Evolutionary conservation across 2,329 filamentous ascomycete species (phyloP).

Genomic region (Bipolaris sorokiniana): DNA sequence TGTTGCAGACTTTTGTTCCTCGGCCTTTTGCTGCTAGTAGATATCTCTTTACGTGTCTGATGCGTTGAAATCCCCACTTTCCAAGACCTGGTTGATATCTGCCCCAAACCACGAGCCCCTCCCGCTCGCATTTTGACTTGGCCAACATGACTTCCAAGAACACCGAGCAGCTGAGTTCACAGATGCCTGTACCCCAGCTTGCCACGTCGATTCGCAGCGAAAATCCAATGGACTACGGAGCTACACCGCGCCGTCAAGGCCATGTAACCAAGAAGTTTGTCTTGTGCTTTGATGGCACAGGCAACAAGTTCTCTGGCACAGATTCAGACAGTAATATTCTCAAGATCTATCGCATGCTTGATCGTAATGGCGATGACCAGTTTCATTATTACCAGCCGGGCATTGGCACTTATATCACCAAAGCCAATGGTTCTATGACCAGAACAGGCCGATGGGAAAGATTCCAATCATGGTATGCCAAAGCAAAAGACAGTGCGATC

Average conservation of each 20-base stretch:
- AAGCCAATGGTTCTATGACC: conserved; percentile 55
- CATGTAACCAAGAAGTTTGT: conserved; percentile 64
- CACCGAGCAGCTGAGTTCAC: conserved; percentile 9
- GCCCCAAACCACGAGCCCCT: neutral
- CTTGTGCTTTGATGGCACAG: conserved; percentile 54
- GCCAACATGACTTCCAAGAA: conserved; percentile 12
- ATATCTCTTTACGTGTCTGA: conserved; percentile 6
- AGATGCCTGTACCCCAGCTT: conserved; percentile 14
- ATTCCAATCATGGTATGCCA: conserved; percentile 70
- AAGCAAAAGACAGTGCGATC: conserved; percentile 79
- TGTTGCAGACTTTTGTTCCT: neutral
- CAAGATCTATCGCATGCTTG: conserved; percentile 73
- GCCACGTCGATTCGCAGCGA: conserved; percentile 8
- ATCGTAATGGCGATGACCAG: conserved; percentile 67
- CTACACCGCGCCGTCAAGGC: conserved; percentile 13
- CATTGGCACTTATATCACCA: conserved; percentile 74
- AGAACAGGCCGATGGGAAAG: conserved; percentile 64
- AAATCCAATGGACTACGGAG: conserved; percentile 21
- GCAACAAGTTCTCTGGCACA: conserved; percentile 52
- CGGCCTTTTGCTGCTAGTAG: neutral
- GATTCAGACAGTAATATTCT: conserved; percentile 58
- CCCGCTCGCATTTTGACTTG: neutral
- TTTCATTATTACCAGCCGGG: conserved; percentile 56
- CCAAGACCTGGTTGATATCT: neutral
- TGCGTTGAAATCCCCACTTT: conserved; percentile 6